Base-by-base conservation (phyloP, 176 grass and related monocot genomes). In the Ensete glaucum region DNA sequence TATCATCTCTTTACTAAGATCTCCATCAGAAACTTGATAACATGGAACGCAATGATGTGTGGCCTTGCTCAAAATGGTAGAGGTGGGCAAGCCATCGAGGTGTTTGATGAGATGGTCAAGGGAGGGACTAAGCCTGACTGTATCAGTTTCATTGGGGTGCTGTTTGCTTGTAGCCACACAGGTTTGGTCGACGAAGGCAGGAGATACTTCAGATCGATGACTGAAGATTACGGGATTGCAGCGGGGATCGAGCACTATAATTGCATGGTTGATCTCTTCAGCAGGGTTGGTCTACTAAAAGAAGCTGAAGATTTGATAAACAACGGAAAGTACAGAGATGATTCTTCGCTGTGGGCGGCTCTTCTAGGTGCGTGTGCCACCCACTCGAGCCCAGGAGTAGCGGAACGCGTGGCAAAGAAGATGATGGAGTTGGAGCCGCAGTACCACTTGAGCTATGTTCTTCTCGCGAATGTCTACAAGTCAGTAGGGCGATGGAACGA, bases 41-140 rank as follows among this genome's bases (percentile, higher is more conserved):
- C 93, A 70, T 97, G 87, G 93, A 97, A 97, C 82, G 78, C 93
- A 62, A 92, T 97, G 93, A 93, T 97, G 59, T 77, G 79, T 80
- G 90, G 87, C 68, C 87, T 87, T 23, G 93, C 90, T 23, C 87
- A 96, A 83, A 96, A 96, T 85, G 93, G 87, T 69, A 73, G 82
- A 73, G 89, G 79, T 23, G 79, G 60, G n/a, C 62, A 60, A 64
- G 81, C 85, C 11, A 88, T 90, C 26, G 24, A 57, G 76, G 64
- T 96, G 51, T 92, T 92, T 63, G 70, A 83, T 62, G 52, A 68
- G 76, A 92, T 96, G 93, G 21, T 82, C 13, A 82, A 63, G 22
- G 83, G 79, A 88, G 82, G 89, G 63, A 62, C 34, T 15, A 83
- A 22, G 19, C 89, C 87, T 62, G 87, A 92, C 70, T 90, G 88